Evolutionary conservation across 2,329 filamentous ascomycete genomes (phyloP).

Genomic region (Mycocentrospora acerina): DNA sequence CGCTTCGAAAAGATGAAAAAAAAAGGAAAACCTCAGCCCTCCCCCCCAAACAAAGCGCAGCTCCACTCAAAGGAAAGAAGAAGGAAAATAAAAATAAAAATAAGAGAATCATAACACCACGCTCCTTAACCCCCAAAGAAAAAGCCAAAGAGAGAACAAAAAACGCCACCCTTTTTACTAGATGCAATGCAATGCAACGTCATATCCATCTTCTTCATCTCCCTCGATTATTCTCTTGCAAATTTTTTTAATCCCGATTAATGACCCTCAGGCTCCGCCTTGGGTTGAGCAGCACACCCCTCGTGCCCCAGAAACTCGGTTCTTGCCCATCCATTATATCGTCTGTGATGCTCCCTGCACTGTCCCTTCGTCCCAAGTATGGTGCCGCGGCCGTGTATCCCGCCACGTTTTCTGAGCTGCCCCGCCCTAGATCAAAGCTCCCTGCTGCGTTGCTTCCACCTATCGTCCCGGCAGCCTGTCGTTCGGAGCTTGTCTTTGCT

Average conservation of each 20-base stretch:
- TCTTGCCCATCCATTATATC: slow-evolving; percentile 64
- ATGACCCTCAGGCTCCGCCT: slow-evolving; percentile 69
- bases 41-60: too few relatives aligned
- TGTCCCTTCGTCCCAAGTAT: slow-evolving; percentile 40
- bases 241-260: slow-evolving; percentile 53
- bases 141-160: too few relatives aligned
- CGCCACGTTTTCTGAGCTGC: slow-evolving; percentile 11
- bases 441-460: slow-evolving; percentile 19
- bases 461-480: slow-evolving; percentile 13
- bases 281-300: slow-evolving; percentile 64
- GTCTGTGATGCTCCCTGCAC: slow-evolving; percentile 54
- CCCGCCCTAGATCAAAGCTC: slow-evolving; percentile 19
- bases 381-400: slow-evolving; percentile 21
- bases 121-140: too few relatives aligned
- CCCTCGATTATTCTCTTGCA: not conserved
- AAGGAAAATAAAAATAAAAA: too few relatives aligned
- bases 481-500: slow-evolving; percentile 27
- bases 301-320: slow-evolving; percentile 67
- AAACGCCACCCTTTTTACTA: too few relatives aligned
- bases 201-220: not conserved
- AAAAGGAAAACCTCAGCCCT: too few relatives aligned
- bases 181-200: too few relatives aligned
- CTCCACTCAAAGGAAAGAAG: too few relatives aligned
- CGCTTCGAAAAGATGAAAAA: not conserved
- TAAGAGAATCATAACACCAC: too few relatives aligned